Evolutionary conservation across 768 basidiomycete genomes (phyloP), one percentile per base, ranked within the genome.

Genomic region (Pulveroboletus sp.): DNA sequence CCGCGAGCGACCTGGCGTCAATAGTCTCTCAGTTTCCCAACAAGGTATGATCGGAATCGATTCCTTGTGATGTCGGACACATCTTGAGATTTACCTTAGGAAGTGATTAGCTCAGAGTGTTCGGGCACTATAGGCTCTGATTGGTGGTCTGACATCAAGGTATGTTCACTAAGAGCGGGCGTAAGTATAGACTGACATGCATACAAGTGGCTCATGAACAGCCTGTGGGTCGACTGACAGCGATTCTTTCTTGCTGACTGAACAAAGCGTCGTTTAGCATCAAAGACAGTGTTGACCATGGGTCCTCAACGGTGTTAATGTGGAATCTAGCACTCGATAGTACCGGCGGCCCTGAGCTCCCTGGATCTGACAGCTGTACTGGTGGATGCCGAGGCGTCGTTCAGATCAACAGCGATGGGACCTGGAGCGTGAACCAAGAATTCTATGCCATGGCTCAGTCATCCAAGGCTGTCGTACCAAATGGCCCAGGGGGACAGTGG

Each of bases 91-190:
- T 39, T n/a, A 9, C 30, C 10, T 10, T 33, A 67, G 66, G 66
- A 68, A 45, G 70, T 78, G 15, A 74, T 73, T 65, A 68, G 76
- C 51, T 76, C 70, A 57, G 86, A 89, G 64, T 89, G 88, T 59
- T 66, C 79, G 1, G 86, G 87, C 7, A 80, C 75, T 0, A 64
- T 77, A 47, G 82, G 83, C 12, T 76, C 77, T 8, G 83, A 88
- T 60, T 89, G 86, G 86, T 90, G 87, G 87, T 71, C 69, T 42
- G 85, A 89, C 56, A 81, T 88, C 66, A 89, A 89, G 76, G 85
- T 81, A 52, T 6, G 66, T 44, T 28, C 8, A 43, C 15, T 14
- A 6, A 28, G 30, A 6, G 21, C 2, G 6, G 14, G 6, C 30
- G 6, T 21, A n/a, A 18, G 32, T 39, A 32, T 14, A 30, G 35